Conservation (phyloP, 164 flowering plant species). For the Annona squamosa region DNA sequence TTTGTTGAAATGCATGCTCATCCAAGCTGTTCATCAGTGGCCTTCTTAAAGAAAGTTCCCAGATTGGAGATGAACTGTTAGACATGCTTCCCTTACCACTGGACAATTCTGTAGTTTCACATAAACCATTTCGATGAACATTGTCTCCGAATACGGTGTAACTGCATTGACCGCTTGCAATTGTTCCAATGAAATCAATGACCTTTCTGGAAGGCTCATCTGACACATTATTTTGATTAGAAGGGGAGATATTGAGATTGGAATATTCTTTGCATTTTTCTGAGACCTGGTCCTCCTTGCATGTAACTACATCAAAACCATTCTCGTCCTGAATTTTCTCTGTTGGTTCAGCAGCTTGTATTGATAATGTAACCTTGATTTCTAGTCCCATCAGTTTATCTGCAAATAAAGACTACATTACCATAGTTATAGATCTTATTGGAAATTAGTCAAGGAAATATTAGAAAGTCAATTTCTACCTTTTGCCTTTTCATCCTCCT, state of each 20-base stretch:
- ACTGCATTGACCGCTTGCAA: slow-evolving; percentile 7
- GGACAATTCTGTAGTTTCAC: slow-evolving; percentile 5
- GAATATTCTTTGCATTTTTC: slow-evolving; percentile 7
- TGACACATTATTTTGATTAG: slow-evolving; percentile 14
- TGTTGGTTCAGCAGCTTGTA: slow-evolving; percentile 11
- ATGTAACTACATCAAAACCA: slow-evolving; percentile 5
- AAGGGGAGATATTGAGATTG: slow-evolving; percentile 4
- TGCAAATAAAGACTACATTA: slow-evolving; percentile 13
- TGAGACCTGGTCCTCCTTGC: slow-evolving; percentile 7
- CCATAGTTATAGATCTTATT: neutral
- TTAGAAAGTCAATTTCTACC: slow-evolving; percentile 15
- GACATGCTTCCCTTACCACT: slow-evolving; percentile 3
- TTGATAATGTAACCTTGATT: slow-evolving; percentile 13
- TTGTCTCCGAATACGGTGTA: slow-evolving; percentile 7
- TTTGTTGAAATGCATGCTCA: slow-evolving; percentile 19
- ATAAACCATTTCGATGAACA: neutral
- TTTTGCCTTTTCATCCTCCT: slow-evolving; percentile 9
- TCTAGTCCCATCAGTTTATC: slow-evolving; percentile 13
- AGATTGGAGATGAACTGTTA: slow-evolving; percentile 20
- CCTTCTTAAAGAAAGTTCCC: slow-evolving; percentile 37
- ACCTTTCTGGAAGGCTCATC: slow-evolving; percentile 17
- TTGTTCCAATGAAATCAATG: slow-evolving; percentile 32
- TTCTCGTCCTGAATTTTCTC: slow-evolving; percentile 11
- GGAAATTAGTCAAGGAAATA: neutral
- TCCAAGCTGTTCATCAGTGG: slow-evolving; percentile 9